Conservation (phyloP, 2,329 filamentous ascomycete genomes). For the Colletotrichum karsti region DNA sequence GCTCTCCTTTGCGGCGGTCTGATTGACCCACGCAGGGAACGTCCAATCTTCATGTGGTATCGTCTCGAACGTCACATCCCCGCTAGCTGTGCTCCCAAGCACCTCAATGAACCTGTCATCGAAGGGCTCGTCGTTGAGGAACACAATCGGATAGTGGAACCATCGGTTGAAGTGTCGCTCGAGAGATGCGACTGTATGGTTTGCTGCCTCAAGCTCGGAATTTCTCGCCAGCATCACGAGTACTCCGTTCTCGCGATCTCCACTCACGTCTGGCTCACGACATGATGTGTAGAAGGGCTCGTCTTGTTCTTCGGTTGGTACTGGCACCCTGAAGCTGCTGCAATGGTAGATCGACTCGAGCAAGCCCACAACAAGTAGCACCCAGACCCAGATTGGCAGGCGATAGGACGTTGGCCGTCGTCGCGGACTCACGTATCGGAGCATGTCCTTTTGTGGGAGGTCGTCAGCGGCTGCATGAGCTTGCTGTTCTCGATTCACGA, state of each 20-base stretch:
- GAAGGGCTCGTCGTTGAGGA: slow-evolving; percentile 55
- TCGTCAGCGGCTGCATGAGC: neutral
- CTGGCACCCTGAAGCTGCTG: slow-evolving; percentile 7
- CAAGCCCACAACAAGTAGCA: slow-evolving; percentile 12
- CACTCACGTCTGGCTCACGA: slow-evolving; percentile 7
- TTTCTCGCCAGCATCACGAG: slow-evolving; percentile 58
- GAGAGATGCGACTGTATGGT: slow-evolving; percentile 48
- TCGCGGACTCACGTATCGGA: slow-evolving; percentile 19
- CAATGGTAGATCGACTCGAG: slow-evolving; percentile 11
- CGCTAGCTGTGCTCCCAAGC: slow-evolving; percentile 45
- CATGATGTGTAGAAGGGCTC: slow-evolving; percentile 21
- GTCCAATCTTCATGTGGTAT: slow-evolving; percentile 50
- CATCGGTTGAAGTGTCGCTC: slow-evolving; percentile 55
- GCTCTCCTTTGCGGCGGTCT: slow-evolving; percentile 38
- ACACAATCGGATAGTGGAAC: slow-evolving; percentile 56
- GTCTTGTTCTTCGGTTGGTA: slow-evolving; percentile 9
- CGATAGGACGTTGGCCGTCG: neutral
- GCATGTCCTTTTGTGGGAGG: neutral
- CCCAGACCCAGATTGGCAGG: slow-evolving; percentile 4
- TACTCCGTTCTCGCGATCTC: slow-evolving; percentile 50
- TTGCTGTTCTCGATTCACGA: neutral
- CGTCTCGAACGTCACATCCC: slow-evolving; percentile 49
- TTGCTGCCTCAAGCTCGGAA: slow-evolving; percentile 47
- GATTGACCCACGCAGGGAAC: slow-evolving; percentile 46
- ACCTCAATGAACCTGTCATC: slow-evolving; percentile 45